Evolutionary conservation across 2,329 filamentous ascomycete genomes (phyloP).

Genomic region (Fusarium nurragi): DNA sequence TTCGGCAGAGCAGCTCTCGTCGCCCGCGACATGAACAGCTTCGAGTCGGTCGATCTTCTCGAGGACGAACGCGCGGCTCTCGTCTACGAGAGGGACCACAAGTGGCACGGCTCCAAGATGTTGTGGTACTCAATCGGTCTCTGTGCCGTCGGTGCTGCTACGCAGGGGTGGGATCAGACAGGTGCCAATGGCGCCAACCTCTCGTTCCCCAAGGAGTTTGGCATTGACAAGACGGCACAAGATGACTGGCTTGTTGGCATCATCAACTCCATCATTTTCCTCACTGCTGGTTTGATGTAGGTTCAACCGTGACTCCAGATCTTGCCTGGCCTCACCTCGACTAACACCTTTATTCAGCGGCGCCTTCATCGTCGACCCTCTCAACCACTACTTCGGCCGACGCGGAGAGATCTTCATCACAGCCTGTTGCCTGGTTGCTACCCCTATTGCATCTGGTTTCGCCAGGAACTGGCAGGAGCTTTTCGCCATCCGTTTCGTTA

Average conservation of each 20-base stretch:
- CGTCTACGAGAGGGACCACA: constrained; percentile 68
- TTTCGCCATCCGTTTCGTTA: constrained; percentile 71
- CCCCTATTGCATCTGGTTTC: constrained; percentile 71
- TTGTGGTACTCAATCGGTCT: constrained; percentile 73
- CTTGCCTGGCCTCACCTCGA: accelerated
- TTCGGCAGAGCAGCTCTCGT: constrained; percentile 21
- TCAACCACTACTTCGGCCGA: constrained; percentile 59
- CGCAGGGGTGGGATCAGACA: constrained; percentile 74
- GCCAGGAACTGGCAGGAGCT: constrained; percentile 73
- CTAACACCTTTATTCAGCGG: neutral
- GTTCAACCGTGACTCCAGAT: accelerated
- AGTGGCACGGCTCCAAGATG: constrained; percentile 69
- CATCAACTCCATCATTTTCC: constrained; percentile 58
- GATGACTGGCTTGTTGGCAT: constrained; percentile 67
- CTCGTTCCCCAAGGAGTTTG: constrained; percentile 62
- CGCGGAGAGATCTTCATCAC: constrained; percentile 74
- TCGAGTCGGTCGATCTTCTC: constrained; percentile 9
- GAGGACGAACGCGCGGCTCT: constrained; percentile 55
- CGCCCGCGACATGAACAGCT: constrained; percentile 11
- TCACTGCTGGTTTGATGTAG: constrained; percentile 48
- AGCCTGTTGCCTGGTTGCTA: constrained; percentile 74
- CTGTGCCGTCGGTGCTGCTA: constrained; percentile 74
- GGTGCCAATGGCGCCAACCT: constrained; percentile 70
- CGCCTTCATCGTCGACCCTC: constrained; percentile 64
- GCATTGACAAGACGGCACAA: constrained; percentile 46